Conservation (phyloP, 768 basidiomycete species). For the Russula earlei region DNA sequence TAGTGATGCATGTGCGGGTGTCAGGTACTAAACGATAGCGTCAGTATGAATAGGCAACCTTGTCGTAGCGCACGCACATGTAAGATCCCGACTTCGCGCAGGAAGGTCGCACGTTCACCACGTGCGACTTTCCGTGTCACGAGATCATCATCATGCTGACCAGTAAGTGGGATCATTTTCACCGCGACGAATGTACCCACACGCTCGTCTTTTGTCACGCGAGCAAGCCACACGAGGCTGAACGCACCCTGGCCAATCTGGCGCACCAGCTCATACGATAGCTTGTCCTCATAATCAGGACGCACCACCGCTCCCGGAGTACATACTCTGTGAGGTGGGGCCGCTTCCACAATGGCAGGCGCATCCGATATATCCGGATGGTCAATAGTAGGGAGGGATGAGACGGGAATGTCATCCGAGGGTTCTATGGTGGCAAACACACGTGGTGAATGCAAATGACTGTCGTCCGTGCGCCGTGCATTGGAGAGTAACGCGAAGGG, state of each 20-base stretch:
- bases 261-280: slow-evolving; percentile 38
- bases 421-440: slow-evolving; percentile 14
- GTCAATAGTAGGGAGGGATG: background rate
- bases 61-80: slow-evolving; percentile 1
- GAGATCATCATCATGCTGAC: background rate
- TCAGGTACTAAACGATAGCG: slow-evolving; percentile 49
- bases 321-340: background rate
- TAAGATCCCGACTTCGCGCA: slow-evolving; percentile 18
- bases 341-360: background rate
- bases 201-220: slow-evolving; percentile 27
- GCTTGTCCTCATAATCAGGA: slow-evolving; percentile 6
- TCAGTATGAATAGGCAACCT: background rate
- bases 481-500: slow-evolving; percentile 16
- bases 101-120: slow-evolving; percentile 17
- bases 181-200: slow-evolving; percentile 21
- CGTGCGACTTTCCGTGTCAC: slow-evolving; percentile 1
- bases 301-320: slow-evolving; percentile 7
- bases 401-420: slow-evolving; percentile 3
- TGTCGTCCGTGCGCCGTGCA: slow-evolving; percentile 1
- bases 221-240: slow-evolving; percentile 66
- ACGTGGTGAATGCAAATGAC: background rate
- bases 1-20: slow-evolving; percentile 66
- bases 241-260: slow-evolving; percentile 66
- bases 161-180: slow-evolving; percentile 21
- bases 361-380: background rate